Evolutionary conservation across 2,329 filamentous ascomycete genomes (phyloP), one percentile per base, ranked within the genome.

Genomic region (Coniochaeta ligniaria): DNA sequence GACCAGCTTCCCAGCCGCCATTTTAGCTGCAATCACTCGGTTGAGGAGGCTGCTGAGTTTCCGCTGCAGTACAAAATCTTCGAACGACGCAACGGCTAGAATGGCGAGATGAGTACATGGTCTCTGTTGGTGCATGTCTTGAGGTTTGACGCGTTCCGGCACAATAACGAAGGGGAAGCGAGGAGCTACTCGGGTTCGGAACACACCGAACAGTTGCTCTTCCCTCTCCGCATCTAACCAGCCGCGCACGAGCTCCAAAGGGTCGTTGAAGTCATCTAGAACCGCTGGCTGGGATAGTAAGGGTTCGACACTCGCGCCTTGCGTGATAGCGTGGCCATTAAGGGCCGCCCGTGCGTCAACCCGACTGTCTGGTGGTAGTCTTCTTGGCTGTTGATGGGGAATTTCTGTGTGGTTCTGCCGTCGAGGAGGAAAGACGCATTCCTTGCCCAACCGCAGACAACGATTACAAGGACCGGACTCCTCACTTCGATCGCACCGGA

Each of bases 21-120:
- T 33, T 17, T 64, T 63, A 4, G 63, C 52, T 0, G 67, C 63
- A 2, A 73, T 62, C 5, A 71, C 62, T 36, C 70, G 63, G 36
- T 69, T 69, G 17, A 73, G 73, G 11, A 69, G 61, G 3, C 50
- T 61, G 1, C 69, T 66, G 5, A 73, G 64, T 1, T 60, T 59
- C 33, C 66, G 60, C 31, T 73, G 71, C 20, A 70, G 62, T 7
- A 45, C 60, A 3, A 66, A 62, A 8, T 69, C 63, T 1, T 66
- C 60, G 4, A 62, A 63, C 1, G 66, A 62, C 9, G 70, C 62
- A 2, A 68, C 68, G 7, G 69, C 65, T 7, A 73, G 65, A n/a
- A 72, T 56, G 5, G 70, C 71, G 11, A 73, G 64, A 41, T 66
- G 71, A 7, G 72, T 57, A 0, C 62, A 62, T 1, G 70, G 71